Evolutionary conservation across 2,329 filamentous ascomycete species (phyloP).

Genomic region (Xylaria sp.): DNA sequence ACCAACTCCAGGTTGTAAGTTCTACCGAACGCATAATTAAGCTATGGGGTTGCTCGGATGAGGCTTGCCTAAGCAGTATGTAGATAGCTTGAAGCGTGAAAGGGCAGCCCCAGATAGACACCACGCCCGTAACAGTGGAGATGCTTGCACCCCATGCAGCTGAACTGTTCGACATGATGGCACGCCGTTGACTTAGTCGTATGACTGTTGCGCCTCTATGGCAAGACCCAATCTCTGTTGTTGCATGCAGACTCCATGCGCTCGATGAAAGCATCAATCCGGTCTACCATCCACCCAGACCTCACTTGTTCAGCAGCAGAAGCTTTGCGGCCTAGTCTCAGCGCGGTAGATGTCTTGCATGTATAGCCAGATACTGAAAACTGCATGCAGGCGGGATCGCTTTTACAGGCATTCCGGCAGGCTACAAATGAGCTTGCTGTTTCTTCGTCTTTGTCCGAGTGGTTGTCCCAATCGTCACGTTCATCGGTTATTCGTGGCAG

Average conservation of each 20-base stretch:
- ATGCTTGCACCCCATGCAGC: neutral
- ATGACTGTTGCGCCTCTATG: slow-evolving; percentile 26
- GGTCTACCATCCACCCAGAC: slow-evolving; percentile 50
- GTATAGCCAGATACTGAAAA: slow-evolving; percentile 45
- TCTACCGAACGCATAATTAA: neutral
- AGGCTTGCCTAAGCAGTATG: no score
- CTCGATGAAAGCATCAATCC: slow-evolving; percentile 44
- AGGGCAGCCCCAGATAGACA: neutral
- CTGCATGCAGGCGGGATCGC: slow-evolving; percentile 46
- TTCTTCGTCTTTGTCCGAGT: slow-evolving; percentile 42
- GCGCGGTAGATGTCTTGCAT: slow-evolving; percentile 44
- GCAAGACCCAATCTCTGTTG: slow-evolving; percentile 43
- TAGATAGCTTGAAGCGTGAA: neutral
- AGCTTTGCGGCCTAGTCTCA: slow-evolving; percentile 45
- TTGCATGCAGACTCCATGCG: slow-evolving; percentile 44
- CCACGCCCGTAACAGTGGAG: neutral
- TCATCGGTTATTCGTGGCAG: slow-evolving; percentile 41
- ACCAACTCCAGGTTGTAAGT: neutral
- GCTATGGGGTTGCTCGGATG: neutral
- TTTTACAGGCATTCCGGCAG: slow-evolving; percentile 45
- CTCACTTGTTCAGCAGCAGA: slow-evolving; percentile 36
- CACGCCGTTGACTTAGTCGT: neutral
- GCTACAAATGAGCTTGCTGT: slow-evolving; percentile 41
- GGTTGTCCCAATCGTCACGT: slow-evolving; percentile 49
- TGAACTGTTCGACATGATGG: neutral